Evolutionary conservation across 768 basidiomycete species (phyloP).

Genomic region (Cystobasidium ongulense): DNA sequence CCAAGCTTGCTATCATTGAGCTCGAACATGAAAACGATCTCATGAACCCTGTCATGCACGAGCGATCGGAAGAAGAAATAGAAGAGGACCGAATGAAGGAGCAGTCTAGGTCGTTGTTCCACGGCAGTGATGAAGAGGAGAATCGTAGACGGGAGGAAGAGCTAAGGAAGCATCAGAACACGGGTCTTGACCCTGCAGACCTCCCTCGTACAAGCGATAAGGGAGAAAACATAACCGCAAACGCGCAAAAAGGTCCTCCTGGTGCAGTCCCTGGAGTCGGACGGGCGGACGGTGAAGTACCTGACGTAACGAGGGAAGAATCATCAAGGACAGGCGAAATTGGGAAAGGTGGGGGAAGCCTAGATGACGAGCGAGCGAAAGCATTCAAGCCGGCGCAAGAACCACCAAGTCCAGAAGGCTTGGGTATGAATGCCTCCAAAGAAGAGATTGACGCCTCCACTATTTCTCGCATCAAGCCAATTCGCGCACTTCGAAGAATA

Average conservation of each 20-base stretch:
- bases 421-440: conserved; percentile 31
- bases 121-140: conserved; percentile 1
- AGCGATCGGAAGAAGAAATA: conserved; percentile 24
- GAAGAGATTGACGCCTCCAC: conserved; percentile 50
- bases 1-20: conserved; percentile 53
- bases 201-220: conserved; percentile 11
- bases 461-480: conserved; percentile 58
- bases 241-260: conserved; percentile 17
- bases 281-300: conserved; percentile 3
- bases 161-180: conserved; percentile 6
- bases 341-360: background rate
- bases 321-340: background rate
- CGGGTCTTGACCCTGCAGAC: conserved; percentile 18
- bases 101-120: conserved; percentile 26
- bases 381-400: background rate
- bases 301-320: background rate
- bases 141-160: background rate
- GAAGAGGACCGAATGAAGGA: conserved; percentile 40
- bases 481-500: conserved; percentile 63
- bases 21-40: conserved; percentile 67
- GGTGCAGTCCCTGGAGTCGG: conserved; percentile 23
- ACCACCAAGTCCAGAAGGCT: conserved; percentile 28
- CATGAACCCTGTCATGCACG: conserved; percentile 57
- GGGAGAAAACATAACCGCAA: conserved; percentile 23
- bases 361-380: conserved; percentile 27